These are phyloP conservation scores for Tilletia setariae DNA, from an alignment of 1,284 basidiomycete genomes.

Conservation along the genomic window DNA sequence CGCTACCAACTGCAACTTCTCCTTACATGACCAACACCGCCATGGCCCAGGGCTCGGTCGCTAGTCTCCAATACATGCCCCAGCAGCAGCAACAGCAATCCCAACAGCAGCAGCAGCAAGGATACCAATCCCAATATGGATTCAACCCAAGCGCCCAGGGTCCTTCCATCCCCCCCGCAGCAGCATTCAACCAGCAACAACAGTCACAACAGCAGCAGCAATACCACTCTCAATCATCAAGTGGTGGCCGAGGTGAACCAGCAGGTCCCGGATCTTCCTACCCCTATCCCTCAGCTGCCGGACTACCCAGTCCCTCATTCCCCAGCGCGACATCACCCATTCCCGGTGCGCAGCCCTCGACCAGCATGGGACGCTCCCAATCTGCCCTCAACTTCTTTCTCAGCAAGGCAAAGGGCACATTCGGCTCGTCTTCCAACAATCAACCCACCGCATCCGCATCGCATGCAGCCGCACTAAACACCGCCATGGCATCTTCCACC, in stretches of 20 bases:
- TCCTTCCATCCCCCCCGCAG: background rate
- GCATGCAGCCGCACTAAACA: background rate
- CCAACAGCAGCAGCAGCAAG: conserved; percentile 14
- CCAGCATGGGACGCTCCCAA: conserved; percentile 37
- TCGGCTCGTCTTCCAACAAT: conserved; percentile 29
- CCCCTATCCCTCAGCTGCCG: background rate
- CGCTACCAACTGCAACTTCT: background rate
- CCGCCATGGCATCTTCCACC: conserved; percentile 22
- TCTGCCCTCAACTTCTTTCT: conserved; percentile 48
- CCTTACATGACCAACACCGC: background rate
- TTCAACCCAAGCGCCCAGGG: conserved; percentile 12
- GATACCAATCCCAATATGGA: background rate
- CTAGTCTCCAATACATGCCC: background rate
- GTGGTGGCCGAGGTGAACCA: background rate
- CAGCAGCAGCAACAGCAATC: conserved; percentile 8
- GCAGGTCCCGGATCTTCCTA: background rate
- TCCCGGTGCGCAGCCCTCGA: background rate
- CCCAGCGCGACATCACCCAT: background rate
- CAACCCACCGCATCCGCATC: background rate
- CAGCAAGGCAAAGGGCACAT: conserved; percentile 44
- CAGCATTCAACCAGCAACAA: background rate
- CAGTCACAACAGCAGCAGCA: conserved; percentile 1
- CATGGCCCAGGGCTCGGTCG: background rate
- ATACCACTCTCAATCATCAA: background rate
- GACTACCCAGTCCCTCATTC: conserved; percentile 2